A percentile compares a stretch with the other conserved stretches of the same genome.
These are phyloP conservation scores for Dictyophora rubrovolvata DNA, from an alignment of 768 basidiomycete species.

Conservation along the genomic window DNA sequence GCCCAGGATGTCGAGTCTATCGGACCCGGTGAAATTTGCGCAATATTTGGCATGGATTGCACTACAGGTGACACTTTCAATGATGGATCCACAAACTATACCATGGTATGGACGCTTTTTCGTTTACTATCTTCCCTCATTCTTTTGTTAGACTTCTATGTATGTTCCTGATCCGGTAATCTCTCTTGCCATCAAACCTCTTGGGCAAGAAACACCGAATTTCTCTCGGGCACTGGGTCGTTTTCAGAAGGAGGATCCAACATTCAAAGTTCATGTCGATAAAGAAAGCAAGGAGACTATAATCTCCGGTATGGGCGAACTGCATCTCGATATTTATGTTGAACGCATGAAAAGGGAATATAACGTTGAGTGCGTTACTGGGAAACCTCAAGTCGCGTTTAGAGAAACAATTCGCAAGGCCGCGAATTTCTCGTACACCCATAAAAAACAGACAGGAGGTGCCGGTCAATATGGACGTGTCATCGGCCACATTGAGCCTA, in stretches of 20 bases:
- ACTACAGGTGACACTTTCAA: slow-evolving; percentile 97
- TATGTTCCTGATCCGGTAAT: slow-evolving; percentile 98
- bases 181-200: slow-evolving; percentile 86
- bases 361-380: slow-evolving; percentile 84
- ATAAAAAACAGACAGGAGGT: slow-evolving; percentile 98
- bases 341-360: slow-evolving; percentile 99
- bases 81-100: slow-evolving; percentile 79
- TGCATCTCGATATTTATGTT: slow-evolving; percentile 97
- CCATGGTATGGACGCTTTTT: slow-evolving; percentile 59
- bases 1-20: slow-evolving; percentile 80
- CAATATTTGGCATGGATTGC: slow-evolving; percentile 98
- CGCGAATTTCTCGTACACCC: slow-evolving; percentile 79
- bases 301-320: slow-evolving; percentile 98
- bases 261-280: slow-evolving; percentile 96
- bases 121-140: not conserved
- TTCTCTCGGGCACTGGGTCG: slow-evolving; percentile 95
- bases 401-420: slow-evolving; percentile 85
- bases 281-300: slow-evolving; percentile 96
- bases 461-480: slow-evolving; percentile 95
- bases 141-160: slow-evolving; percentile 73
- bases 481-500: slow-evolving; percentile 83
- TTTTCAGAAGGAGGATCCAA: slow-evolving; percentile 98
- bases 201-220: slow-evolving; percentile 87
- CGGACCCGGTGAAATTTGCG: slow-evolving; percentile 97
- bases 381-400: slow-evolving; percentile 94